Evolutionary conservation across 73 alveolate genomes (phyloP), one percentile per base, ranked within the genome.

Genomic region (Paramecium caudatum): DNA sequence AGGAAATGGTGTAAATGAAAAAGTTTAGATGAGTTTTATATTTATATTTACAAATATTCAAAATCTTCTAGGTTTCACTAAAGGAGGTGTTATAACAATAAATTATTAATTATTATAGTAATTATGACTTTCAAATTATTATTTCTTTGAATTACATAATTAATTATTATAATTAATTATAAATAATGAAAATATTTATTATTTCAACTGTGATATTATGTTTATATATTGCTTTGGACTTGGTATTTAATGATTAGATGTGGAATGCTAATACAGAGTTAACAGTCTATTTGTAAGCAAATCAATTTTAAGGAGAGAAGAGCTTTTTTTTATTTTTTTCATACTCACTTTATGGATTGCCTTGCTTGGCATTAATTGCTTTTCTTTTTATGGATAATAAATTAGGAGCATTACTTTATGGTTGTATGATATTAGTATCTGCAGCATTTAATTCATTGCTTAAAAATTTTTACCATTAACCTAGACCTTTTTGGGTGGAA

Each of bases 401-500:
- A 74, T 9, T 74, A 1, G 65, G 47, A n/a, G 39, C 68, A 74
- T 74, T 74, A 43, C 32, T 74, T 21, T 74, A 74, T 74, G 88
- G 88, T 3, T 15, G 27, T 5, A 23, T 74, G 47, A 45, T 74
- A 4, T 25, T 86, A 16, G 34, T 63, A 19, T 19, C 82, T 21
- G 36, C 74, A 7, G 45, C 74, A n/a, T 49, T 70, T n/a, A 70
- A 62, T 86, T 63, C 80, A 1, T 19, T 63, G 10, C 43, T 86
- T 17, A 86, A 86, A 62, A 23, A 47, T 3, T 19, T 86, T 15
- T 86, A 86, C 65, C 93, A 86, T 86, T 41, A 86, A 6, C 82
- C 93, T 9, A 70, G 93, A 48, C 93, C 93, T 62, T 86, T 43
- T 21, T 41, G 61, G 46, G 85, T 86, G 0, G 74, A 33, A 21